Percentiles rank a stretch among this genome's conserved stretches.
Conservation (phyloP, 2,329 filamentous ascomycete species). For the Fusarium drepaniforme region DNA sequence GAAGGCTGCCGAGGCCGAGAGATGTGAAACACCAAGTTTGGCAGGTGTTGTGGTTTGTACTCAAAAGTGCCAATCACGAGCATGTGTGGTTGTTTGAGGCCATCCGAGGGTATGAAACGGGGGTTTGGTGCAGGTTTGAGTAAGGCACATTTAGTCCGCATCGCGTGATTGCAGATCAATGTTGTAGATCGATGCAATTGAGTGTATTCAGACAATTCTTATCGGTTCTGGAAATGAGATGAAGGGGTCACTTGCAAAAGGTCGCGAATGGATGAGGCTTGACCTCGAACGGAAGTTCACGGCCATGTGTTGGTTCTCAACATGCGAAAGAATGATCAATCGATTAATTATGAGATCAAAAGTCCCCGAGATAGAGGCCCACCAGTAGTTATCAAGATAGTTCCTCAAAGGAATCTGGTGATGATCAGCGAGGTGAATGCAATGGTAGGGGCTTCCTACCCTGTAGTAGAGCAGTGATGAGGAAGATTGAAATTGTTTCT, state of each 20-base stretch:
- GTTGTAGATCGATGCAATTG: slow-evolving; percentile 18
- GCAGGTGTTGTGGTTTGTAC: not conserved
- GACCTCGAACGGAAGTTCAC: not conserved
- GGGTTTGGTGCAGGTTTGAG: slow-evolving; percentile 4
- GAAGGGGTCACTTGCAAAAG: not conserved
- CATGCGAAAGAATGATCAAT: not conserved
- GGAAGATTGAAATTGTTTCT: not conserved
- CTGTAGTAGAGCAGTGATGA: not conserved
- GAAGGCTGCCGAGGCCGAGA: not conserved
- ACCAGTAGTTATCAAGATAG: not conserved
- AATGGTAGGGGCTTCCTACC: not conserved
- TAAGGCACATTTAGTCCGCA: slow-evolving; percentile 9
- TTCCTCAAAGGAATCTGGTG: not conserved
- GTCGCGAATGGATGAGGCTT: not conserved
- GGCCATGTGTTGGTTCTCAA: not conserved
- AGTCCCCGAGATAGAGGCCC: not conserved
- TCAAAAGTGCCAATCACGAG: slow-evolving; percentile 37
- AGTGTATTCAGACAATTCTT: not conserved
- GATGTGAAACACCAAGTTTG: not conserved
- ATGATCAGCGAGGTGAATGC: not conserved
- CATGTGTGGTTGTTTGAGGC: slow-evolving; percentile 1
- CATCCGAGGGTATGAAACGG: slow-evolving; percentile 2
- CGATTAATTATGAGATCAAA: not conserved
- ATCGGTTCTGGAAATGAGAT: not conserved
- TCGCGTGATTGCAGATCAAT: slow-evolving; percentile 21